These are phyloP conservation scores for Meyerozyma sp. DNA, from an alignment of 1,139 yeast genomes.

Conservation along the genomic window DNA sequence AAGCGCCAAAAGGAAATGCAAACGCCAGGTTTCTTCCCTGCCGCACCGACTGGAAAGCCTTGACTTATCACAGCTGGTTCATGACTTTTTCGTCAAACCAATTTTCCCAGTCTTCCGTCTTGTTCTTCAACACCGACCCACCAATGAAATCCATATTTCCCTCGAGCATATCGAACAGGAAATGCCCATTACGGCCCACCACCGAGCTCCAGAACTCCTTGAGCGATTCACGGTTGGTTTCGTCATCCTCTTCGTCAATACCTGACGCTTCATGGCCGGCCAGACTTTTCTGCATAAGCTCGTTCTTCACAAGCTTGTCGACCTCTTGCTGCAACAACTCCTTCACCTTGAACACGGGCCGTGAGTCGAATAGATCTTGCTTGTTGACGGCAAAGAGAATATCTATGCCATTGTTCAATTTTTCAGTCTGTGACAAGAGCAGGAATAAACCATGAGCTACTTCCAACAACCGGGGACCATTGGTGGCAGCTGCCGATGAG, in stretches of 20 bases:
- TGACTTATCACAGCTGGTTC: slow-evolving; percentile 18
- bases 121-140: slow-evolving; percentile 62
- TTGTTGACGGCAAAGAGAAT: slow-evolving; percentile 77
- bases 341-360: slow-evolving; percentile 60
- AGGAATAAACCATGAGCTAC: slow-evolving; percentile 53
- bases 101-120: slow-evolving; percentile 57
- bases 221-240: slow-evolving; percentile 19
- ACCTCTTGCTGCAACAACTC: slow-evolving; percentile 60
- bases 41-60: slow-evolving; percentile 35
- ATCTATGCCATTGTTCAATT: slow-evolving; percentile 60
- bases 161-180: slow-evolving; percentile 62
- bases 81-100: slow-evolving; percentile 78
- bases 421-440: slow-evolving; percentile 53
- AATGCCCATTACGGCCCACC: slow-evolving; percentile 36
- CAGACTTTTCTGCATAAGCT: slow-evolving; percentile 26
- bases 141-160: slow-evolving; percentile 66
- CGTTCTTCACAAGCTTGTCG: slow-evolving; percentile 45
- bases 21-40: slow-evolving; percentile 49
- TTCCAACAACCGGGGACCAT: slow-evolving; percentile 22
- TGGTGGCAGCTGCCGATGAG: slow-evolving; percentile 33
- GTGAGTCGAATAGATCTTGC: slow-evolving; percentile 75
- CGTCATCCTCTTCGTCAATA: slow-evolving; percentile 30
- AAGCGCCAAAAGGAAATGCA: slow-evolving; percentile 36
- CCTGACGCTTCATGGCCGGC: slow-evolving; percentile 13
- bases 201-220: slow-evolving; percentile 42